Evolutionary conservation across 768 basidiomycete species (phyloP), one percentile per base, ranked within the genome.

Genomic region (Chalciporus sphaerocephalus): DNA sequence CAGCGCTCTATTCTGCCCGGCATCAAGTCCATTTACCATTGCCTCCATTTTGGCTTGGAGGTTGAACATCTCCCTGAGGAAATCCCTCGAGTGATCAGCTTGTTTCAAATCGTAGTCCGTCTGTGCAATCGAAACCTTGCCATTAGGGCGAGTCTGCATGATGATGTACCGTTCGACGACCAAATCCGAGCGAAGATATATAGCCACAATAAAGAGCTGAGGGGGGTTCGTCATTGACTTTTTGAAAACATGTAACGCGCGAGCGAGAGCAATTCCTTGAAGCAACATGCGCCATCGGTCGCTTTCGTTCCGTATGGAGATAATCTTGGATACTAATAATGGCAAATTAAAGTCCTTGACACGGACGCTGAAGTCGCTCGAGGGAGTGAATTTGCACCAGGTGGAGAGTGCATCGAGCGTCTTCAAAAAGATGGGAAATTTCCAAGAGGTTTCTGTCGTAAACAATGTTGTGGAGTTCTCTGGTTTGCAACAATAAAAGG

Each of bases 161-260:
- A 50, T 23, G 6, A 46, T 23, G 27, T 34, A 46, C 23, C 48
- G 47, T 22, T 46, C 23, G 1, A 10, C 38, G 23, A 15, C 27
- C 44, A 50, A 22, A 25, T 28, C 10, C n/a, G n/a, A 37, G 6
- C 27, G 45, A n/a, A 46, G 34, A 27, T 50, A 50, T n/a, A 50
- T 30, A 21, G 44, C 44, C 15, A 40, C 30, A n/a, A 46, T 12
- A 18, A 50, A 50, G 30, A 46, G 25, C 9, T 16, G 4, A 7
- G 13, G 4, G 10, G 13, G 9, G 2, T 25, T 17, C 1, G 6
- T 4, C 13, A 13, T 11, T 2, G 15, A 2, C 20, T 22, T 10
- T 34, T 34, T 40, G 15, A 50, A 22, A 9, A 3, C 17, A 20
- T 47, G 20, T 11, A 38, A 33, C 5, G 17, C 27, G 2, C 44